Evolutionary conservation across 2,329 filamentous ascomycete genomes (phyloP).

Genomic region (Monosporascus sp.): DNA sequence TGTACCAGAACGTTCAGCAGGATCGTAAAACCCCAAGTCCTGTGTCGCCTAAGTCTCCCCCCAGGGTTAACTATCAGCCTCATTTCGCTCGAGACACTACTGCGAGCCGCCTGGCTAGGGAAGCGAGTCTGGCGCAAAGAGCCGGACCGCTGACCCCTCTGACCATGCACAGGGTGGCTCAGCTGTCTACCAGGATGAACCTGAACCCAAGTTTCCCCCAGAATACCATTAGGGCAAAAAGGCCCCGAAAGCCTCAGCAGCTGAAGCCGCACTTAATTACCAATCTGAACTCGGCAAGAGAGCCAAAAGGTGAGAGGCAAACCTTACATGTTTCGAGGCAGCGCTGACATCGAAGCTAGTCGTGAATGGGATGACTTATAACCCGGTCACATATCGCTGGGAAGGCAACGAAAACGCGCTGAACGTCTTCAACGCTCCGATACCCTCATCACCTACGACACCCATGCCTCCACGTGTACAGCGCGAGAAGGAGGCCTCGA

Average conservation of each 20-base stretch:
- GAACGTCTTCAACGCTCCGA: conserved; percentile 66
- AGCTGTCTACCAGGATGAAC: conserved; percentile 45
- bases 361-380: conserved; percentile 94
- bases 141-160: conserved; percentile 48
- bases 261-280: conserved; percentile 84
- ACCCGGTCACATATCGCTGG: conserved; percentile 81
- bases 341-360: conserved; percentile 44
- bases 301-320: conserved; percentile 62
- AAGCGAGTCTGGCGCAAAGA: conserved; percentile 56
- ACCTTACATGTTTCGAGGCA: conserved; percentile 1
- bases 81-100: conserved; percentile 61
- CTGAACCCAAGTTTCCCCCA: conserved; percentile 40
- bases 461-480: conserved; percentile 36
- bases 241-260: conserved; percentile 51
- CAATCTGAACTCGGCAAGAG: conserved; percentile 67
- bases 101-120: conserved; percentile 59
- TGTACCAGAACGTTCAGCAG: conserved; percentile 49
- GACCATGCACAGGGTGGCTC: conserved; percentile 48
- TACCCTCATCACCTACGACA: conserved; percentile 47
- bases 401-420: conserved; percentile 92
- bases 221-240: conserved; percentile 45
- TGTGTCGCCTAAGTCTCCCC: conserved; percentile 50
- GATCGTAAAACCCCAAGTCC: conserved; percentile 51
- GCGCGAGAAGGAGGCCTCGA: conserved; percentile 53
- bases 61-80: conserved; percentile 48